Conservation (phyloP, 108 stramenopile species). For the Nitzschia inconspicua region DNA sequence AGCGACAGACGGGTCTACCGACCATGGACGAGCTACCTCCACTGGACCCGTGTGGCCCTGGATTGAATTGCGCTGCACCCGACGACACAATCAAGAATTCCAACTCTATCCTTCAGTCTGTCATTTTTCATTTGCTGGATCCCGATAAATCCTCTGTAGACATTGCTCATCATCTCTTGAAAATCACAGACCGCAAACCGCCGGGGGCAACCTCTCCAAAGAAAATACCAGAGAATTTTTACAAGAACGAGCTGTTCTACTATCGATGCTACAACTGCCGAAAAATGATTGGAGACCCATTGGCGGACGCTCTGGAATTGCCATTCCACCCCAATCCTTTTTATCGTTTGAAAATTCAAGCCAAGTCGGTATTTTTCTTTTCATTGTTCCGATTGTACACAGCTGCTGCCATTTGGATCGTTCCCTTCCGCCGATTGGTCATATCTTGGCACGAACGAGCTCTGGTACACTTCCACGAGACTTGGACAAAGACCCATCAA, state of each 20-base stretch:
- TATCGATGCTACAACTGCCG: slow-evolving; percentile 65
- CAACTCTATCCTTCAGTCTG: slow-evolving; percentile 33
- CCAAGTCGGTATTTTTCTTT: slow-evolving; percentile 29
- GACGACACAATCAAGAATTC: slow-evolving; percentile 45
- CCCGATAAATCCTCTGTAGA: slow-evolving; percentile 63
- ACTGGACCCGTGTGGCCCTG: slow-evolving; percentile 80
- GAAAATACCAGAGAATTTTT: slow-evolving; percentile 11
- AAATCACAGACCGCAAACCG: slow-evolving; percentile 17
- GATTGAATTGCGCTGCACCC: slow-evolving; percentile 2
- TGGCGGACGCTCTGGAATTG: slow-evolving; percentile 65
- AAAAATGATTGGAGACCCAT: slow-evolving; percentile 58
- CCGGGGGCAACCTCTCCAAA: not conserved
- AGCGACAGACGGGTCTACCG: slow-evolving; percentile 5
- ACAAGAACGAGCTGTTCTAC: slow-evolving; percentile 42
- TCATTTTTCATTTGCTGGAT: slow-evolving; percentile 43
- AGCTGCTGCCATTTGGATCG: slow-evolving; percentile 28
- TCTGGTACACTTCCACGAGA: slow-evolving; percentile 25
- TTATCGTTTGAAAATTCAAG: slow-evolving; percentile 10
- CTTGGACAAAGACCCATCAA: slow-evolving; percentile 42
- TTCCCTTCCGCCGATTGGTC: slow-evolving; percentile 22
- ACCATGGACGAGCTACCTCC: slow-evolving; percentile 29
- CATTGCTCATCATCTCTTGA: slow-evolving; percentile 65
- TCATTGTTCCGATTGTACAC: slow-evolving; percentile 45
- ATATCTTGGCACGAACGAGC: slow-evolving; percentile 33
- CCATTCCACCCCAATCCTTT: slow-evolving; percentile 36